A percentile compares a stretch with the other conserved stretches of the same genome.
Evolutionary conservation across 768 basidiomycete species (phyloP).

Genomic region (Mycena metata): DNA sequence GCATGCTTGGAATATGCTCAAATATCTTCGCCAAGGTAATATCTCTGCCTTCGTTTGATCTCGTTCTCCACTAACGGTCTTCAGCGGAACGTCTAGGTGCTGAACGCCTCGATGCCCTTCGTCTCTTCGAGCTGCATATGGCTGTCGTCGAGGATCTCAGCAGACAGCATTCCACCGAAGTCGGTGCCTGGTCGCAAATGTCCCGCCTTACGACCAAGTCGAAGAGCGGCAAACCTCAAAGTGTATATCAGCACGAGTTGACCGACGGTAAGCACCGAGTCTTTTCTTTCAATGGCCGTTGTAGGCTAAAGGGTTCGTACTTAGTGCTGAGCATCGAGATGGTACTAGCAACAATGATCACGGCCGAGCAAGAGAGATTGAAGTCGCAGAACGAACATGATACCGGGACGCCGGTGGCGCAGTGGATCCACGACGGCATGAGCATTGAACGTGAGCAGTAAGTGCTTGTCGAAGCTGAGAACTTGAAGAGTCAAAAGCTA

Average conservation of each 20-base stretch:
- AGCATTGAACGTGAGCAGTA: conserved; percentile 29
- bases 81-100: conserved; percentile 19
- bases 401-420: not conserved
- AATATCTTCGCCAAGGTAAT: conserved; percentile 20
- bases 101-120: conserved; percentile 17
- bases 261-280: conserved; percentile 11
- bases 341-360: conserved; percentile 10
- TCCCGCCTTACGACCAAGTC: conserved; percentile 3
- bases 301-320: not conserved
- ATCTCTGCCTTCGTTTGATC: not conserved
- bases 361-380: conserved; percentile 3
- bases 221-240: not conserved
- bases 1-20: conserved; percentile 13
- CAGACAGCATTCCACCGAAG: conserved; percentile 20
- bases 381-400: not conserved
- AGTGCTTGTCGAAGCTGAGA: not conserved
- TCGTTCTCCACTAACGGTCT: too few species aligned
- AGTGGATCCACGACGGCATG: too few species aligned
- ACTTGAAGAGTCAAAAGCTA: not conserved
- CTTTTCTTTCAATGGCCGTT: not conserved
- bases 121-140: conserved; percentile 33
- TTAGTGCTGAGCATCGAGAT: conserved; percentile 25
- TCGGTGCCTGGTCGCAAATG: conserved; percentile 16
- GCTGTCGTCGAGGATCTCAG: conserved; percentile 25
- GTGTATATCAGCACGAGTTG: conserved; percentile 24